Conservation (phyloP, 257 asterid species). For the Solanum microdontum region DNA sequence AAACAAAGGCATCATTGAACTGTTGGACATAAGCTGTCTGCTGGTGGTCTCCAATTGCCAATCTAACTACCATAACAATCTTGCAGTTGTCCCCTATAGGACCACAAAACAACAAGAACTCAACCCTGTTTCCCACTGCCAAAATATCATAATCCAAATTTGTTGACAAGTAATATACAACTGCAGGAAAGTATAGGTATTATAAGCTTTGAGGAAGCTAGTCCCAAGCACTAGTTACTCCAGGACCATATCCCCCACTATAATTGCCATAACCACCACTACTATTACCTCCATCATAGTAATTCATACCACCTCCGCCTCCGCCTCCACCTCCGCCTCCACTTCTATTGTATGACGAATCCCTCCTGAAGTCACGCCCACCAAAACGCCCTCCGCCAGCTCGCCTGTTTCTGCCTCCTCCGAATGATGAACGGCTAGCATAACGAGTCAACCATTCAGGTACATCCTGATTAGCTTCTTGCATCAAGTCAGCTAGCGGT, state of each 20-base stretch:
- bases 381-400: conserved; percentile 72
- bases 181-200: neutral
- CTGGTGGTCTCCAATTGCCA: neutral
- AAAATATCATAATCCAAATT: neutral
- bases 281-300: conserved; percentile 22
- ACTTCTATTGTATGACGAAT: conserved; percentile 26
- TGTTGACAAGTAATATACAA: neutral
- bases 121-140: neutral
- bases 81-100: neutral
- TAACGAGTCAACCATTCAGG: conserved; percentile 74
- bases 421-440: conserved; percentile 45
- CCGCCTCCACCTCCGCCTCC: conserved; percentile 31
- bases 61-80: neutral
- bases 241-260: conserved; percentile 34
- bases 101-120: neutral
- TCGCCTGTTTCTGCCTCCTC: conserved; percentile 49
- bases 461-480: conserved; percentile 79
- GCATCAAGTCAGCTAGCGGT: conserved; percentile 62
- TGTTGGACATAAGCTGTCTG: neutral
- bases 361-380: conserved; percentile 69
- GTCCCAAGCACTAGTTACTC: conserved; percentile 60
- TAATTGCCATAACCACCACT: conserved; percentile 24
- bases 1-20: conserved; percentile 1
- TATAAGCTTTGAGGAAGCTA: conserved; percentile 2
- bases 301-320: conserved; percentile 30